phyloP scores from a whole-genome alignment of 2,329 filamentous ascomycete species.

The Colletotrichum sp. region DNA sequence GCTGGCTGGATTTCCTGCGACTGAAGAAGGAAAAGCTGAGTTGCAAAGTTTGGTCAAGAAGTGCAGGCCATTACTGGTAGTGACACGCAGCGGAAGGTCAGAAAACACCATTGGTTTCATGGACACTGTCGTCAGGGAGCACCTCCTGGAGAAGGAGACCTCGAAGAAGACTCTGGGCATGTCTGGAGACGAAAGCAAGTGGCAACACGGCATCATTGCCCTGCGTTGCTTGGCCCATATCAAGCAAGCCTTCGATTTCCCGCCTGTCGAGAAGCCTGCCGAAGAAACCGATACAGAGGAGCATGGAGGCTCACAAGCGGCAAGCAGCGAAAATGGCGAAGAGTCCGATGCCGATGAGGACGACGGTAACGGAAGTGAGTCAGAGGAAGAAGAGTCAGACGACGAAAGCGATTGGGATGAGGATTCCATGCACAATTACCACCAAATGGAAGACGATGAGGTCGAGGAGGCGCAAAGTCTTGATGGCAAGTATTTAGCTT shows the following conservation, averaged over 20 bases:
- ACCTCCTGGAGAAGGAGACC: slow-evolving; percentile 39
- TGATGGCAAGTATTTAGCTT: slow-evolving; percentile 31
- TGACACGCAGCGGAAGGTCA: slow-evolving; percentile 12
- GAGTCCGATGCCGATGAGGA: neutral
- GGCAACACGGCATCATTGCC: slow-evolving; percentile 46
- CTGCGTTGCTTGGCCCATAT: slow-evolving; percentile 42
- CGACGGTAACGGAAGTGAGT: neutral
- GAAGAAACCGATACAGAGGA: neutral
- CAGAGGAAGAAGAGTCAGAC: slow-evolving; percentile 12
- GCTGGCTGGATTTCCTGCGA: slow-evolving; percentile 37
- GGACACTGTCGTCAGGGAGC: slow-evolving; percentile 40
- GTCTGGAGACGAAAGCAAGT: slow-evolving; percentile 40
- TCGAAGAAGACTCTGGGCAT: slow-evolving; percentile 35
- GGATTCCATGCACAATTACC: slow-evolving; percentile 21
- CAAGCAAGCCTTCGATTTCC: slow-evolving; percentile 36
- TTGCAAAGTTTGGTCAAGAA: slow-evolving; percentile 38
- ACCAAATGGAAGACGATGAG: slow-evolving; percentile 24
- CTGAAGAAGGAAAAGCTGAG: slow-evolving; percentile 34
- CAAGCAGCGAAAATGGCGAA: neutral
- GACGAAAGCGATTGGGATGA: slow-evolving; percentile 6
- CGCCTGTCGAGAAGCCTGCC: neutral
- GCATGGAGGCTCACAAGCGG: neutral
- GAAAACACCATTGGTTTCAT: slow-evolving; percentile 28
- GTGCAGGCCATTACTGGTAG: slow-evolving; percentile 38
- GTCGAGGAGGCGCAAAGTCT: slow-evolving; percentile 32